phyloP scores from a whole-genome alignment of 1,139 yeast genomes.

The Yamadazyma membranifaciens region DNA sequence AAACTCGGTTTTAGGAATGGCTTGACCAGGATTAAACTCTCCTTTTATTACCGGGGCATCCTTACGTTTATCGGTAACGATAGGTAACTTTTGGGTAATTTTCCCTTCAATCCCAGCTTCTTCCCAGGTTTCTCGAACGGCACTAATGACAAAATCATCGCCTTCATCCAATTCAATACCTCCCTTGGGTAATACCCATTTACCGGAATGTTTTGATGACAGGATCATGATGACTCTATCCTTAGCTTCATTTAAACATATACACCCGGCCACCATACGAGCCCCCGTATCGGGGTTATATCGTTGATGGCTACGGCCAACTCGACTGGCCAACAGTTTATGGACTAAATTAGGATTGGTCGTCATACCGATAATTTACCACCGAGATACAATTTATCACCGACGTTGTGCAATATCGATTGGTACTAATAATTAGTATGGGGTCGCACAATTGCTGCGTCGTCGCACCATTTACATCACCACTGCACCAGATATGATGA shows the following conservation, averaged over 20 bases:
- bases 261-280: slow-evolving; percentile 87
- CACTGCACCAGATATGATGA: too few relatives aligned
- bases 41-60: slow-evolving; percentile 50
- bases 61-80: slow-evolving; percentile 63
- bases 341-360: neutral
- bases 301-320: slow-evolving; percentile 39
- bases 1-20: slow-evolving; percentile 71
- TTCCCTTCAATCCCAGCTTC: slow-evolving; percentile 88
- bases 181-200: slow-evolving; percentile 94
- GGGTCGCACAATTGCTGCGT: too few relatives aligned
- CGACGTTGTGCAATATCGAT: too few relatives aligned
- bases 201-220: slow-evolving; percentile 61
- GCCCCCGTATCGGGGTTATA: slow-evolving; percentile 62
- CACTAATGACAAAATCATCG: slow-evolving; percentile 52
- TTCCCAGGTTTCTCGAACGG: slow-evolving; percentile 94
- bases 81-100: slow-evolving; percentile 54
- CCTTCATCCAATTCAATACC: slow-evolving; percentile 89
- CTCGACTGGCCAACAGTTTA: slow-evolving; percentile 21
- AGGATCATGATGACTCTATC: slow-evolving; percentile 73
- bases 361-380: slow-evolving; percentile 1
- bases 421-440: too few relatives aligned
- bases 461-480: too few relatives aligned
- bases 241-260: slow-evolving; percentile 59
- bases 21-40: slow-evolving; percentile 35
- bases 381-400: too few relatives aligned